Conservation (phyloP, 2,329 filamentous ascomycete genomes). For the Hirsutella rhossiliensis region DNA sequence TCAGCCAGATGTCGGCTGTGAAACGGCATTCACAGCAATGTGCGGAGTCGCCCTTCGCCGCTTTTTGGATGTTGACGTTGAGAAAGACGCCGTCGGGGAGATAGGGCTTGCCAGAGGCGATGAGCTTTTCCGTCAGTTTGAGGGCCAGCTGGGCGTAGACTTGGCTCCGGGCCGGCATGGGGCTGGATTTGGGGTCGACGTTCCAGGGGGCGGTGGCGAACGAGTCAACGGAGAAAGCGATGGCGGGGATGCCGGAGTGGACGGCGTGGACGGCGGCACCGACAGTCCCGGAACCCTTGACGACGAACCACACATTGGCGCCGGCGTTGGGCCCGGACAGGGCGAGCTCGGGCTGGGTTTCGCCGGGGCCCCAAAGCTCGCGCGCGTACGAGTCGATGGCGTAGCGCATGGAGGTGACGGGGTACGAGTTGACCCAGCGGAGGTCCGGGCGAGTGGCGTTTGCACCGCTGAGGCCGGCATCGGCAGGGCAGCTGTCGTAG, state of each 20-base stretch:
- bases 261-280: constrained; percentile 50
- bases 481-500: constrained; percentile 47
- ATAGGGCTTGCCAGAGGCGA: constrained; percentile 47
- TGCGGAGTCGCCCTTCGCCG: too few species aligned
- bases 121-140: constrained; percentile 41
- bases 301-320: constrained; percentile 42
- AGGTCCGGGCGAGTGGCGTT: constrained; percentile 45
- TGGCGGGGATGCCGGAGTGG: constrained; percentile 45
- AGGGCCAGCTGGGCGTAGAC: constrained; percentile 54
- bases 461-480: constrained; percentile 41
- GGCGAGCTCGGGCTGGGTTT: constrained; percentile 10
- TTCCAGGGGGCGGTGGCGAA: too few species aligned
- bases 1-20: too few species aligned
- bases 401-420: constrained; percentile 50
- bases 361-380: constrained; percentile 34
- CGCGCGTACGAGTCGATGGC: constrained; percentile 46
- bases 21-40: too few species aligned
- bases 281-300: constrained; percentile 55
- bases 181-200: too few species aligned
- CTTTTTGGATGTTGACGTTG: constrained; percentile 57
- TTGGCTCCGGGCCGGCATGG: constrained; percentile 34
- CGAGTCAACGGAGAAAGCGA: constrained; percentile 44
- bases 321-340: constrained; percentile 39
- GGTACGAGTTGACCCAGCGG: constrained; percentile 63
- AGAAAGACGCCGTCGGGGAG: constrained; percentile 48